Base-by-base conservation (phyloP, 441 rosid genomes). In the California macrophylla region DNA sequence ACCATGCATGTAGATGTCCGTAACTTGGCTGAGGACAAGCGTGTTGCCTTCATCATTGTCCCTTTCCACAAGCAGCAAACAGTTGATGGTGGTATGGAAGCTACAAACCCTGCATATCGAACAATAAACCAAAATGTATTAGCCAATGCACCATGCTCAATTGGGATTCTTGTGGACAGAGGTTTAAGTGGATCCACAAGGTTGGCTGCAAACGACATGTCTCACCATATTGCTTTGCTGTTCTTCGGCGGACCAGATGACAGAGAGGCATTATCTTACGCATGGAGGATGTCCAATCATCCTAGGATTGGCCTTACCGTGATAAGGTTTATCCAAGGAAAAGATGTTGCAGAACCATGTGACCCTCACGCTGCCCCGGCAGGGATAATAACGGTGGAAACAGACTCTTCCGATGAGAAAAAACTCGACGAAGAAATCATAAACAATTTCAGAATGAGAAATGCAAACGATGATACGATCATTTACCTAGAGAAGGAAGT, bases 1-100 rank as follows among this genome's bases (percentile, higher is more conserved):
- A 87, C 97, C 24, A 92, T 95, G 98, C 99, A 92, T 10, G 98
- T 90, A 75, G 99, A 95, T 67, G 84, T 94, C 24, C 84, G 95
- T 77, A 86, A 75, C 79, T 70, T 95, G 71, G 97, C 97, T 1
- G 99, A 92, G 76, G 99, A 92, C 66, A 92, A 92, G 72, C 85
- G 95, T 3, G 90, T 88, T 1, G 85, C 95, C 3, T 74, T 92
- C 21, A 74, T 92, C 26, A 83, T 92, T 78, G 77, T 95, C 70
- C 99, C 99, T 16, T 92, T 95, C 82, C 99, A 95, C 72, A 92
- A 90, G 75, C 98, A 40, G 15, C 47, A 13, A 40, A 40, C 47
- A 10, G 15, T 92, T 0, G 97, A 95, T 72, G 99, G 99, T 54
- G 95, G 95, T 1, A 92, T 95, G 99, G 99, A 92, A 77, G 92